These are phyloP conservation scores for Limnanthes douglasii DNA, from an alignment of 345 rosid genomes.

Conservation along the genomic window DNA sequence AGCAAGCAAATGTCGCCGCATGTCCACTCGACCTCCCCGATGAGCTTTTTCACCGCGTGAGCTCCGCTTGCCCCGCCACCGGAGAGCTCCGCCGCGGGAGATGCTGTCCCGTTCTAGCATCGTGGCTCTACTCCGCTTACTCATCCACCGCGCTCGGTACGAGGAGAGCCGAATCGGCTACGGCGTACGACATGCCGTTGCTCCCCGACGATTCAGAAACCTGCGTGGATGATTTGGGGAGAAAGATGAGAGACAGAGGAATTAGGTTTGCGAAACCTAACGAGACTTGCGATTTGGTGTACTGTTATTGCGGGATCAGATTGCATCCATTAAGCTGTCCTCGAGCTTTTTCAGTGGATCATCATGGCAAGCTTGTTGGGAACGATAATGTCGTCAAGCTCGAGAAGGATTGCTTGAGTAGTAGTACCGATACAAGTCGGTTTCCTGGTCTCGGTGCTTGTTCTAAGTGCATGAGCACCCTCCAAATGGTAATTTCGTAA, in stretches of 20 bases:
- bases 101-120: slow-evolving; percentile 86
- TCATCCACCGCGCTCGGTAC: slow-evolving; percentile 49
- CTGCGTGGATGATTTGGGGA: slow-evolving; percentile 68
- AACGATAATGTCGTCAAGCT: slow-evolving; percentile 41
- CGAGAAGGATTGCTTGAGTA: slow-evolving; percentile 56
- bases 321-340: slow-evolving; percentile 66
- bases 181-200: slow-evolving; percentile 54
- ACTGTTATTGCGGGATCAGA: slow-evolving; percentile 81
- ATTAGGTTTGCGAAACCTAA: slow-evolving; percentile 43
- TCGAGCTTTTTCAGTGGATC: slow-evolving; percentile 35
- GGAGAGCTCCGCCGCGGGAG: slow-evolving; percentile 32
- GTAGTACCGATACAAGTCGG: slow-evolving; percentile 25
- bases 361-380: slow-evolving; percentile 48
- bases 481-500: slow-evolving; percentile 39
- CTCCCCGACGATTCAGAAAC: slow-evolving; percentile 95
- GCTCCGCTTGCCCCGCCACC: slow-evolving; percentile 30
- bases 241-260: slow-evolving; percentile 49
- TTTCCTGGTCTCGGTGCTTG: slow-evolving; percentile 61
- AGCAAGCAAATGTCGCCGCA: slow-evolving; percentile 51
- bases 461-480: slow-evolving; percentile 68
- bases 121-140: slow-evolving; percentile 86
- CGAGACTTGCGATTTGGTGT: slow-evolving; percentile 77
- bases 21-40: slow-evolving; percentile 65
- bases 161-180: slow-evolving; percentile 8
- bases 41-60: slow-evolving; percentile 47